phyloP scores from a whole-genome alignment of 2,329 filamentous ascomycete genomes.

The Magnaporthales sp. region DNA sequence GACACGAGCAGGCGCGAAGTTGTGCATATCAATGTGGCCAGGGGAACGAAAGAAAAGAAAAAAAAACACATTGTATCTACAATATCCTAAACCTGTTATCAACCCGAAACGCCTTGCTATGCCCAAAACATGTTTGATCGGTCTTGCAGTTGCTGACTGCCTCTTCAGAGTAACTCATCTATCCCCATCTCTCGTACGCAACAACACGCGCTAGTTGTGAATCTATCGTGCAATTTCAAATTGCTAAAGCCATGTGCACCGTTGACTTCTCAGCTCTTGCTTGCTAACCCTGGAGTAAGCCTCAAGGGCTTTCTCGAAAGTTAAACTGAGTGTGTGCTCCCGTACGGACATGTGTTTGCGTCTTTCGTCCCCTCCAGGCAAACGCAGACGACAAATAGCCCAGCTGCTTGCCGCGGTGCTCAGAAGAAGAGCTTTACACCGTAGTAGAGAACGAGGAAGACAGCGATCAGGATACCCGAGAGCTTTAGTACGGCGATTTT shows the following conservation, averaged over 20 bases:
- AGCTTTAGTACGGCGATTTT: slow-evolving; percentile 87
- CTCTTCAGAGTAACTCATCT: neutral
- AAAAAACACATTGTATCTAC: neutral
- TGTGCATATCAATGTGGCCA: neutral
- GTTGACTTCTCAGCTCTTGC: neutral
- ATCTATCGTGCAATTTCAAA: neutral
- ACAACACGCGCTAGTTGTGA: neutral
- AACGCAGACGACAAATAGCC: neutral
- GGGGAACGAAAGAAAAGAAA: neutral
- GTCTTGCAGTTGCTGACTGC: neutral
- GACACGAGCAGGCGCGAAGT: neutral
- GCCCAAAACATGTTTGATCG: neutral
- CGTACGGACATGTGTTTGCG: too few relatives aligned
- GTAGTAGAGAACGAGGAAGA: slow-evolving; percentile 70
- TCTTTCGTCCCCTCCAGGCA: too few relatives aligned
- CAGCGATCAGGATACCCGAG: slow-evolving; percentile 68
- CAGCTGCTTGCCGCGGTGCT: slow-evolving; percentile 6
- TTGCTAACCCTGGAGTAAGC: neutral
- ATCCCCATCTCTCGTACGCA: neutral
- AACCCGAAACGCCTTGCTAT: slow-evolving; percentile 11
- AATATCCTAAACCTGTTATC: slow-evolving; percentile 1
- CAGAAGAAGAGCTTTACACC: slow-evolving; percentile 55
- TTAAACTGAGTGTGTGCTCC: too few relatives aligned
- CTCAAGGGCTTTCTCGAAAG: neutral
- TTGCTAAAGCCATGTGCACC: neutral